phyloP scores from a whole-genome alignment of 345 rosid genomes.

The Streptanthus diversifolius region DNA sequence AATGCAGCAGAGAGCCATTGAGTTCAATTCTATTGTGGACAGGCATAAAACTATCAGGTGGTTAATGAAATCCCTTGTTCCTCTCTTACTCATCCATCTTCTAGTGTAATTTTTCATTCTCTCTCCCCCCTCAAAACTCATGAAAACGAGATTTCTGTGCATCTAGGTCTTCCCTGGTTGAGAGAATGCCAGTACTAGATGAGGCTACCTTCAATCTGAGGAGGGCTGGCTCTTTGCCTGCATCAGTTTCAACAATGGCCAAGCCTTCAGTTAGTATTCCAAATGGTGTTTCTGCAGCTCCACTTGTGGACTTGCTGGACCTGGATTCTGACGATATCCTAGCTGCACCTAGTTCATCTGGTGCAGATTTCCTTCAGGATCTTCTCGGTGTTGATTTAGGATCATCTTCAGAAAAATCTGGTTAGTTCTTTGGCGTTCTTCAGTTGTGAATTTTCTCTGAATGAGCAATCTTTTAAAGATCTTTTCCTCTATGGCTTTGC shows the following conservation, averaged over 20 bases:
- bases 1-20: conserved; percentile 97
- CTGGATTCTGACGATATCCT: conserved; percentile 75
- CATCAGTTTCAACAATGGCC: conserved; percentile 58
- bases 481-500: not conserved
- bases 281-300: conserved; percentile 79
- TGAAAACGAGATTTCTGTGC: conserved; percentile 34
- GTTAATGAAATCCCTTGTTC: not conserved
- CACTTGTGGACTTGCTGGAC: conserved; percentile 84
- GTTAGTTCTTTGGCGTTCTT: conserved; percentile 44
- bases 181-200: conserved; percentile 98
- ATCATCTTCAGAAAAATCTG: conserved; percentile 50
- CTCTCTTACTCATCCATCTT: conserved; percentile 7
- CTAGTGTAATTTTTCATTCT: not conserved
- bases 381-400: conserved; percentile 83
- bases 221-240: conserved; percentile 75
- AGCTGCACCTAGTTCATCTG: conserved; percentile 70
- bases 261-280: conserved; percentile 70
- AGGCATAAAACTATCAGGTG: conserved; percentile 87
- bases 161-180: conserved; percentile 80
- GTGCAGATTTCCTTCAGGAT: conserved; percentile 86
- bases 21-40: conserved; percentile 79
- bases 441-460: not conserved
- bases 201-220: conserved; percentile 89
- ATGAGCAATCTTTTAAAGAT: not conserved
- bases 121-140: conserved; percentile 11